Evolutionary conservation across 176 grass and related monocot genomes (phyloP).

Genomic region (Echinochloa phyllopogon): DNA sequence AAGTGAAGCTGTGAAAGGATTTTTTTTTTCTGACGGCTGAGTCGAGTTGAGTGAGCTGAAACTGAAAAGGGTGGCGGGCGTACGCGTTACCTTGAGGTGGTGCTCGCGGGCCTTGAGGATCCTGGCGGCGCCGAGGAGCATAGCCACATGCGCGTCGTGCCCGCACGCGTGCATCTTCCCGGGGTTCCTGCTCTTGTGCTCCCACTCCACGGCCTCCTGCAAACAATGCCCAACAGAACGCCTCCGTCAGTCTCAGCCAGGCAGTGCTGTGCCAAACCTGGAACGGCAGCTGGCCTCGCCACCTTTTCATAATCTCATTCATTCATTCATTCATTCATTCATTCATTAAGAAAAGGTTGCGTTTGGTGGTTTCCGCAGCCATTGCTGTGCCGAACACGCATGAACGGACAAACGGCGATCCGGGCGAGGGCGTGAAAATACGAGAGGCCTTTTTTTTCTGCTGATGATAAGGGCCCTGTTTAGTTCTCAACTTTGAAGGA

Average conservation of each 20-base stretch:
- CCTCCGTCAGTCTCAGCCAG: background rate
- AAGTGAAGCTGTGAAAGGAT: background rate
- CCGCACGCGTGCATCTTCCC: slow-evolving; percentile 99
- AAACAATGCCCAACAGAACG: no score
- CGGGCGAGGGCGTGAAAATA: background rate
- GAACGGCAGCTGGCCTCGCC: background rate
- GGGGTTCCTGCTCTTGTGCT: slow-evolving; percentile 81
- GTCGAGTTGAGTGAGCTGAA: background rate
- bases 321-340: background rate
- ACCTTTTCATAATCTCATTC: background rate
- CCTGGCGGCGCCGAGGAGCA: slow-evolving; percentile 92
- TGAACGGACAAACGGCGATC: background rate
- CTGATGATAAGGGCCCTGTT: no score
- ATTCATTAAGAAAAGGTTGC: background rate
- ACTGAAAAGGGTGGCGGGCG: background rate
- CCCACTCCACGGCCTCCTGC: slow-evolving; percentile 92
- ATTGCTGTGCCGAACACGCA: background rate
- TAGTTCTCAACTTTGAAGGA: no score
- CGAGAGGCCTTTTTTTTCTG: no score
- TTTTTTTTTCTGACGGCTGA: background rate
- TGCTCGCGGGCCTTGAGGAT: slow-evolving; percentile 84
- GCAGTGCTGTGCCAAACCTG: background rate
- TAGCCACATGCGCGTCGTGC: slow-evolving; percentile 96
- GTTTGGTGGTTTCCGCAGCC: background rate
- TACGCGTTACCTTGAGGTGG: slow-evolving; percentile 64